Percentiles rank a stretch among this genome's conserved stretches.
Evolutionary conservation across 257 asterid genomes (phyloP).

Genomic region (Fraxinus excelsior): DNA sequence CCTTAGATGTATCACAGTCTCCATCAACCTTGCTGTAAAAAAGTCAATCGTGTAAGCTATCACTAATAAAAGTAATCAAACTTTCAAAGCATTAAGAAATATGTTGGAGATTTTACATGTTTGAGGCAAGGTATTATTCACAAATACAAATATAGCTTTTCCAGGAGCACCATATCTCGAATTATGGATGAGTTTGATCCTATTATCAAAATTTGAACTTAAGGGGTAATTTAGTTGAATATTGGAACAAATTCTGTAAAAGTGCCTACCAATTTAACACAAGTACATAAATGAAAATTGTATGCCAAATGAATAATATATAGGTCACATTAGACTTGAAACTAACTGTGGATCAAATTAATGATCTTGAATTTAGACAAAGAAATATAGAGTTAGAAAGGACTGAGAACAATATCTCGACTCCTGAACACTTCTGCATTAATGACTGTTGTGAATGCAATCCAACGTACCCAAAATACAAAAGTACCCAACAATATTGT

Average conservation of each 20-base stretch:
- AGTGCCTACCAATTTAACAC: too few relatives aligned
- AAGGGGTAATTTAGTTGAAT: too few relatives aligned
- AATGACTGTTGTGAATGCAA: too few relatives aligned
- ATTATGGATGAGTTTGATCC: neutral
- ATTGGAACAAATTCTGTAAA: too few relatives aligned
- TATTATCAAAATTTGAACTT: too few relatives aligned
- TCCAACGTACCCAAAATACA: too few relatives aligned
- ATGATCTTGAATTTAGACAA: neutral
- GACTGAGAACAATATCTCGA: too few relatives aligned
- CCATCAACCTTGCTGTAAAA: conserved; percentile 73
- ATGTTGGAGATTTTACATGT: conserved; percentile 51
- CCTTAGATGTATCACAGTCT: conserved; percentile 67
- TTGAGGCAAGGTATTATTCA: conserved; percentile 83
- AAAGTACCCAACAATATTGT: too few relatives aligned
- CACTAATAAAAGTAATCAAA: neutral
- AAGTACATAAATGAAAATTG: neutral
- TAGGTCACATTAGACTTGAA: neutral
- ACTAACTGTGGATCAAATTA: neutral
- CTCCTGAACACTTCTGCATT: neutral
- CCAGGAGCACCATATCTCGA: conserved; percentile 75
- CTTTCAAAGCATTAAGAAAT: conserved; percentile 6
- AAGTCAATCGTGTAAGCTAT: conserved; percentile 1
- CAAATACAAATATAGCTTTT: conserved; percentile 85
- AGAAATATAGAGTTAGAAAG: too few relatives aligned
- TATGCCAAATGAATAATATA: neutral